Base-by-base conservation (phyloP, 257 asterid species). In the Solanum tarijense region DNA sequence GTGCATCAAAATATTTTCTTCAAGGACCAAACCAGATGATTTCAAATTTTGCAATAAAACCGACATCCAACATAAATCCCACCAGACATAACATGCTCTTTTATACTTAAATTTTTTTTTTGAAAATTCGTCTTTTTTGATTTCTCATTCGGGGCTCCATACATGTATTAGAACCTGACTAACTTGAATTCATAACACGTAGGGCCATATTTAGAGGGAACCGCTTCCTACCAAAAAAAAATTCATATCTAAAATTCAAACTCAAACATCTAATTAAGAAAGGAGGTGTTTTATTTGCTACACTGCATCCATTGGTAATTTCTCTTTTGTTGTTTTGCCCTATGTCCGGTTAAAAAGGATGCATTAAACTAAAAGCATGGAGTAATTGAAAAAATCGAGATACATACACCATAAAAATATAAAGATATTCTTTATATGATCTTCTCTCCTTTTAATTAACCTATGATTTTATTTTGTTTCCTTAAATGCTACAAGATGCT, bases 401-500 rank as follows among this genome's bases (percentile, higher is more conserved):
- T 8, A 9, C 81, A 32, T 71, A 71, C 9, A 3, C 5, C 0
- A 58, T 68, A 25, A 68, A 27, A 71, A 71, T 69, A 3, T 68
- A 25, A 68, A 27, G 18, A 71, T 69, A 21, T 71, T 31, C 20
- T 68, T 20, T n/a, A 65, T 62, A 69, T 69, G 3, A 12, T 72
- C 43, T 72, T 72, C 38, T 32, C 43, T 72, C 12, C 25, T 14
- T 32, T 32, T 32, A 72, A 72, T 13, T 69, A 6, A 29, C 79
- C 79, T 32, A 16, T 72, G 79, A 72, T 73, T 34, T 73, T 27
- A 16, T 73, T 34, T 12, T 18, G 81, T 73, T 73, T 34, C 81
- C 81, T 34, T 34, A 20, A 73, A 73, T 34, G 81, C 35, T 34
- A 73, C 81, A 62, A 62, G 71, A n/a, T 62, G 71, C 71, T n/a